These are phyloP conservation scores for Hepatocystis sp. DNA, from an alignment of 169 alveolate genomes.

Conservation along the genomic window DNA sequence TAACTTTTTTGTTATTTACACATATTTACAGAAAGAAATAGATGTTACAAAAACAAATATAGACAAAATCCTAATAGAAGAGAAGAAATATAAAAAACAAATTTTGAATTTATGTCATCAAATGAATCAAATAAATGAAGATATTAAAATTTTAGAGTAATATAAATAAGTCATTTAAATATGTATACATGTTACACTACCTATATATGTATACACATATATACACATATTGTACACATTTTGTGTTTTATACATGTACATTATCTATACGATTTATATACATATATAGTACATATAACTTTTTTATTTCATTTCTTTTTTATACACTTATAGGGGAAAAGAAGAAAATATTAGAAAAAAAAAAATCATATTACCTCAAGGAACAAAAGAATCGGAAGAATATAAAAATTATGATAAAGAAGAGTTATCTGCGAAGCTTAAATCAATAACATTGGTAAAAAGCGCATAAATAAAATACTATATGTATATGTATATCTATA, in stretches of 20 bases:
- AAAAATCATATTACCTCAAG: constrained; percentile 65
- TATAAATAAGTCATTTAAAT: not conserved
- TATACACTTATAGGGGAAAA: constrained; percentile 27
- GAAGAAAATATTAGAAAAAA: constrained; percentile 72
- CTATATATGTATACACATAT: not conserved
- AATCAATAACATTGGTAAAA: constrained; percentile 63
- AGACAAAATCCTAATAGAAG: constrained; percentile 64
- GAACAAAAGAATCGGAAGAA: constrained; percentile 38
- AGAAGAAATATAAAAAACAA: constrained; percentile 62
- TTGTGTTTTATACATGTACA: too few relatives aligned
- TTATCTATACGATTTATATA: too few relatives aligned
- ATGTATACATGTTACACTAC: not conserved
- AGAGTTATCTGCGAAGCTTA: constrained; percentile 52
- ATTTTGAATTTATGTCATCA: constrained; percentile 65
- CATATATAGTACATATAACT: too few relatives aligned
- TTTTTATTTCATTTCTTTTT: not conserved
- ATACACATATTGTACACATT: not conserved
- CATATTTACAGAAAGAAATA: constrained; percentile 73
- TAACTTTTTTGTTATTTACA: too few relatives aligned
- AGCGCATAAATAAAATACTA: not conserved
- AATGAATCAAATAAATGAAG: constrained; percentile 75
- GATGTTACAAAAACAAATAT: constrained; percentile 39
- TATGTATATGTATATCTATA: not conserved
- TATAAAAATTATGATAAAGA: constrained; percentile 53
- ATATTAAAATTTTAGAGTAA: constrained; percentile 70